Evolutionary conservation across 1,284 basidiomycete genomes (phyloP), one percentile per base, ranked within the genome.

Genomic region (Blastosporella zonata): DNA sequence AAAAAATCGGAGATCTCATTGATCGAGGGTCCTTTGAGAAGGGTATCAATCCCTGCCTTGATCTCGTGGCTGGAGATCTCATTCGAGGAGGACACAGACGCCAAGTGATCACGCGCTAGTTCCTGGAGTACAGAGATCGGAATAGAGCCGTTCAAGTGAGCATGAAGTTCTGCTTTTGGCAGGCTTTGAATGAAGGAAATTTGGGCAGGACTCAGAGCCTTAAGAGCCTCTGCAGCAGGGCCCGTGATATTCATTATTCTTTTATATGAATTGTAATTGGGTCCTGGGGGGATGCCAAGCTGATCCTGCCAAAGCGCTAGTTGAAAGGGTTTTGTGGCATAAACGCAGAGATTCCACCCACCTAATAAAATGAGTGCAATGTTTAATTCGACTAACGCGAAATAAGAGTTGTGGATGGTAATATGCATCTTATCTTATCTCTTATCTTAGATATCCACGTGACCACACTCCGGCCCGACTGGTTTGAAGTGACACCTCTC

Each of bases 121-220:
- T 80, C 71, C 51, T 81, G 78, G 0, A 92, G 74, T n/a, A 79
- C 67, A 0, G 67, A 43, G 21, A 90, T 67, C 0, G 89, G 89
- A 22, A 92, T 90, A 6, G 79, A 91, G 1, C 89, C 89, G 57
- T 91, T 90, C 6, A 91, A 74, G 62, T 91, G 89, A 0, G 89
- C 88, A 54, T 92, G 89, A 0, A 92, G 73, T 62, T 92, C 89
- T 0, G 88, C 87, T 65, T 90, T 91, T 13, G 84, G 84, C 0
- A 90, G 71, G 2, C 55, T 54, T 47, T 77, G 69, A 38, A 91
- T 65, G 62, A 90, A 90, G 1, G 61, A 25, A 28, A 83, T 49
- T 54, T 89, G 82, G 2, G 66, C 52, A 0, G 69, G 54, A 2
- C 67, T 68, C 15, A 91, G 72, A 2, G 79, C 75, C 0, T 59